These are phyloP conservation scores for Peronosclerospora sorghi DNA, from an alignment of 352 stramenopile genomes.

Conservation along the genomic window DNA sequence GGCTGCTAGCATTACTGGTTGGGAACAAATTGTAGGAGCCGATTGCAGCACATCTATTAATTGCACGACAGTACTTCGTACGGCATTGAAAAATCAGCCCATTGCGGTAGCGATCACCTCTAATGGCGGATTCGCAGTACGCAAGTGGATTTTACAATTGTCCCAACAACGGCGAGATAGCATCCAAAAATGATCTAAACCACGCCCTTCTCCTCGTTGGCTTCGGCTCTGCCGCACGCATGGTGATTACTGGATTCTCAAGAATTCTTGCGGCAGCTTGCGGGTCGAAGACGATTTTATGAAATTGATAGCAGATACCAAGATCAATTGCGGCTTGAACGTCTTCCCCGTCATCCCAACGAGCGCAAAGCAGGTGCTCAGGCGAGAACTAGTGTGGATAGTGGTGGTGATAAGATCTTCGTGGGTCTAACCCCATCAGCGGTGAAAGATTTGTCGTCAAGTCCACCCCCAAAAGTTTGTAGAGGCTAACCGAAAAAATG, in stretches of 20 bases:
- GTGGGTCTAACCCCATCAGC: constrained; percentile 33
- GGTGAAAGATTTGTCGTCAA: too few species aligned
- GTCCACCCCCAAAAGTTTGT: too few species aligned
- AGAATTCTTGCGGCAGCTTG: constrained; percentile 68
- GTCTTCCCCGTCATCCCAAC: constrained; percentile 64
- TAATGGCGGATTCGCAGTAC: constrained; percentile 63
- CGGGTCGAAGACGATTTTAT: constrained; percentile 60
- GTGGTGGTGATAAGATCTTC: constrained; percentile 55
- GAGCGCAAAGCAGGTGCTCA: constrained; percentile 38
- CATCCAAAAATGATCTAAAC: constrained; percentile 62
- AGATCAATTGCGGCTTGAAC: constrained; percentile 71
- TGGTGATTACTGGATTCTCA: constrained; percentile 77
- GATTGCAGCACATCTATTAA: constrained; percentile 47
- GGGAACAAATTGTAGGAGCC: constrained; percentile 46
- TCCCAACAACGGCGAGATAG: constrained; percentile 49
- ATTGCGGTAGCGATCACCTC: constrained; percentile 73
- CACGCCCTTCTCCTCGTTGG: constrained; percentile 72
- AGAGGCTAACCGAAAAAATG: too few species aligned
- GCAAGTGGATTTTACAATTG: constrained; percentile 59
- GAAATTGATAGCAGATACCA: constrained; percentile 48
- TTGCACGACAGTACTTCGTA: constrained; percentile 40
- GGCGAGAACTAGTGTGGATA: constrained; percentile 35
- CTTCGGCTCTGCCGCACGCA: constrained; percentile 40
- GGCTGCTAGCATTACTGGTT: constrained; percentile 60
- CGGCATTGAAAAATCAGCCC: constrained; percentile 46